phyloP scores from a whole-genome alignment of 164 flowering plant genomes.

The Brasenia schreberi region DNA sequence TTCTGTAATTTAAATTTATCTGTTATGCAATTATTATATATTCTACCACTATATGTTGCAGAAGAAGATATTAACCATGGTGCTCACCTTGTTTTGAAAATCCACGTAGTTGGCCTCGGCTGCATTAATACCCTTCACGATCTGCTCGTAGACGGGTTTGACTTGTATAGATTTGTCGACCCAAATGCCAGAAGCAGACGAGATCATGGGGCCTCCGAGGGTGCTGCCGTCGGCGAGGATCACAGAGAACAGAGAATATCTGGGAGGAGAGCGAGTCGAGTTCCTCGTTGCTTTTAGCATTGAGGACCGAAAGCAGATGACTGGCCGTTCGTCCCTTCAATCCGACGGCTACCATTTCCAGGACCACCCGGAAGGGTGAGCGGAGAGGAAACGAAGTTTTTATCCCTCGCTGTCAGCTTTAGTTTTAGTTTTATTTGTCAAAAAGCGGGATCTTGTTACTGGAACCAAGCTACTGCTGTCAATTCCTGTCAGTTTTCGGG shows the following conservation, averaged over 20 bases:
- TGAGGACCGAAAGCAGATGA: constrained; percentile 52
- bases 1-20: too few species aligned
- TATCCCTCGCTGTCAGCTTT: constrained; percentile 8
- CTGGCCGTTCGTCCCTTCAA: constrained; percentile 38
- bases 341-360: constrained; percentile 52
- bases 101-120: constrained; percentile 37
- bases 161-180: constrained; percentile 35
- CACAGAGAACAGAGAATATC: constrained; percentile 31
- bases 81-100: constrained; percentile 46
- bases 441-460: too few species aligned
- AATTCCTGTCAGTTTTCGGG: too few species aligned
- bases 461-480: too few species aligned
- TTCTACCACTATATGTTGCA: too few species aligned
- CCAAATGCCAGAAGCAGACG: constrained; percentile 61
- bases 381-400: constrained; percentile 56
- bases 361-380: constrained; percentile 35
- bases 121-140: constrained; percentile 31
- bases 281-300: constrained; percentile 28
- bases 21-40: too few species aligned
- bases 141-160: constrained; percentile 36
- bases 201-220: constrained; percentile 47
- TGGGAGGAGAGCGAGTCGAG: constrained; percentile 39
- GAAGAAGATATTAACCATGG: too few species aligned
- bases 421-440: too few species aligned
- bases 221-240: constrained; percentile 42